phyloP scores from a whole-genome alignment of 768 basidiomycete genomes.

The Pulveroboletus frians region DNA sequence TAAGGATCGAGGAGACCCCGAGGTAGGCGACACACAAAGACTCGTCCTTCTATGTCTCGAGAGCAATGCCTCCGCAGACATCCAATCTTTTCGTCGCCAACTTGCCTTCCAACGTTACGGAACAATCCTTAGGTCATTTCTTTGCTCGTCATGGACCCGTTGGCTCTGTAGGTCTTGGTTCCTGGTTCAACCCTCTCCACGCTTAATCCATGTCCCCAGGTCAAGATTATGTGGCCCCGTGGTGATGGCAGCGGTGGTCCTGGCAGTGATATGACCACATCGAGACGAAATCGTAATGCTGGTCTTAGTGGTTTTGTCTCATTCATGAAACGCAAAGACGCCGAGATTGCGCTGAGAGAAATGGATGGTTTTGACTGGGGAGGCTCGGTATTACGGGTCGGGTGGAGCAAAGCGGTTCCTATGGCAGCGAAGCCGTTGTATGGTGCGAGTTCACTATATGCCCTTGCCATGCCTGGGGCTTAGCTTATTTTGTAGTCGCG shows the following conservation, averaged over 20 bases:
- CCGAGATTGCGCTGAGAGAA: conserved; percentile 82
- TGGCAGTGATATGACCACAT: conserved; percentile 70
- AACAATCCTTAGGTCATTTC: conserved; percentile 79
- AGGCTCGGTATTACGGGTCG: conserved; percentile 78
- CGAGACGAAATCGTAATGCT: conserved; percentile 62
- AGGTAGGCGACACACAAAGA: conserved; percentile 42
- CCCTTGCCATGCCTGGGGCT: neutral
- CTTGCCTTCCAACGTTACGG: conserved; percentile 81
- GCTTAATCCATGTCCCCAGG: conserved; percentile 39
- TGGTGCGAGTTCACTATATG: conserved; percentile 42
- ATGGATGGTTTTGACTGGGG: conserved; percentile 96
- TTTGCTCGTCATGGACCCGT: conserved; percentile 93
- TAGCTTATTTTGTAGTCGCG: conserved; percentile 12
- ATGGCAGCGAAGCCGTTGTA: conserved; percentile 75
- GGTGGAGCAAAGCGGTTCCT: conserved; percentile 97
- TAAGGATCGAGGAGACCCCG: conserved; percentile 82
- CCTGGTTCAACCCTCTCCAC: neutral
- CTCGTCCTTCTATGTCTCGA: neutral
- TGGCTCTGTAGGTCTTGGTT: conserved; percentile 59
- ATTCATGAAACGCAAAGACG: conserved; percentile 90
- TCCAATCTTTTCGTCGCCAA: conserved; percentile 97
- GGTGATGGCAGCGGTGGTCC: conserved; percentile 63
- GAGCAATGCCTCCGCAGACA: conserved; percentile 46
- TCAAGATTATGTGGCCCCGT: conserved; percentile 99
- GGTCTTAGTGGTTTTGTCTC: conserved; percentile 95